Evolutionary conservation across 1,139 yeast species (phyloP).

Genomic region (Candida sojae): DNA sequence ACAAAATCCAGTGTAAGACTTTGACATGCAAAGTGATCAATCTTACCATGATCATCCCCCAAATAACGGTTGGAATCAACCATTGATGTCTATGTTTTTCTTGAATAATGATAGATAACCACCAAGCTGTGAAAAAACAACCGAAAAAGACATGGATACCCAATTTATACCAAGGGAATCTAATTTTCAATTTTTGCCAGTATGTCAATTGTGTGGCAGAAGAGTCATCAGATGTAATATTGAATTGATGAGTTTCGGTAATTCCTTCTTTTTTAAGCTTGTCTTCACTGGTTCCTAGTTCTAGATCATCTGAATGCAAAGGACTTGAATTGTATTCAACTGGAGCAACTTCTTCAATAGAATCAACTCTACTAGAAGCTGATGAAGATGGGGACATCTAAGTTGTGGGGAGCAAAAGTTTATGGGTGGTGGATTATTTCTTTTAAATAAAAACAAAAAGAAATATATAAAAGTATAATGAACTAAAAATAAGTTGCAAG

Average conservation of each 20-base stretch:
- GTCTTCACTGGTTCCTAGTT: constrained; percentile 4
- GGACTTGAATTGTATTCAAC: constrained; percentile 3
- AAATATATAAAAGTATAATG: not conserved
- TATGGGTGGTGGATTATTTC: not conserved
- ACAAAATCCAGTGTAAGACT: constrained; percentile 34
- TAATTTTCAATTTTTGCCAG: constrained; percentile 19
- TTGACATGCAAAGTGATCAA: constrained; percentile 56
- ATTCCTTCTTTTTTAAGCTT: constrained; percentile 3
- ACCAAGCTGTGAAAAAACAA: constrained; percentile 64
- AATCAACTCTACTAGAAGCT: not conserved
- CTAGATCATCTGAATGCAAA: constrained; percentile 5
- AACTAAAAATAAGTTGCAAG: not conserved
- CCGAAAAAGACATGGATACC: constrained; percentile 35
- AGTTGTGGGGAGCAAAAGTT: not conserved
- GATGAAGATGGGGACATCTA: not conserved
- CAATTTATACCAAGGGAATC: constrained; percentile 24
- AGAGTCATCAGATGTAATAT: constrained; percentile 4
- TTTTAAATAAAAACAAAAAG: not conserved
- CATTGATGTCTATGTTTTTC: constrained; percentile 54
- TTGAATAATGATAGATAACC: constrained; percentile 61
- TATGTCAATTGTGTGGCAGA: constrained; percentile 1
- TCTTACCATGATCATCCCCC: constrained; percentile 56
- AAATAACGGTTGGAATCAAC: constrained; percentile 64
- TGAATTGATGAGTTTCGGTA: constrained; percentile 5
- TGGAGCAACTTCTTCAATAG: constrained; percentile 5